phyloP scores from a whole-genome alignment of 148 eudicot species.

The Spergularia bocconei region DNA sequence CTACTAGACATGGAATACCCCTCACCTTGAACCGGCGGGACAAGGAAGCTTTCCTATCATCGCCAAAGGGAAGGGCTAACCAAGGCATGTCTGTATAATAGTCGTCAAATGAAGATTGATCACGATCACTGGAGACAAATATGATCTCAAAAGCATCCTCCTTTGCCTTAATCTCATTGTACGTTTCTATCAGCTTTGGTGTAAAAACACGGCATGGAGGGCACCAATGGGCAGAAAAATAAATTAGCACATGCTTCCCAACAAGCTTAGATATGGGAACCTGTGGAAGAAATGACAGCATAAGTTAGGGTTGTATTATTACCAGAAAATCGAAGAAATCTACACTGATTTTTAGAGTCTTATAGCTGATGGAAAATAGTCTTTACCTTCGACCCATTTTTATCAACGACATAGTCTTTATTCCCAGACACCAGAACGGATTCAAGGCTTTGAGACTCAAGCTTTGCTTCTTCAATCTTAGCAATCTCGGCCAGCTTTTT shows the following conservation, averaged over 20 bases:
- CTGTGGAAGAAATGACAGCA: constrained; percentile 16
- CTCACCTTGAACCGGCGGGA: constrained; percentile 38
- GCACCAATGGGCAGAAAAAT: constrained; percentile 67
- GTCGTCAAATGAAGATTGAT: constrained; percentile 37
- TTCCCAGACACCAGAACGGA: constrained; percentile 36
- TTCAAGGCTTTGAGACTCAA: constrained; percentile 39
- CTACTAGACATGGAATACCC: constrained; percentile 46
- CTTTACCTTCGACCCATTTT: constrained; percentile 33
- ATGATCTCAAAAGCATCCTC: constrained; percentile 44
- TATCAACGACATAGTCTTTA: constrained; percentile 33
- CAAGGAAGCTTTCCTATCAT: constrained; percentile 37
- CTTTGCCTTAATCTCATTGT: constrained; percentile 52
- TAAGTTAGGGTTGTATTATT: not conserved
- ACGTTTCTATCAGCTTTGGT: constrained; percentile 46
- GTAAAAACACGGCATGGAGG: constrained; percentile 57
- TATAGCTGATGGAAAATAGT: not conserved
- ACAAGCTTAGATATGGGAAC: constrained; percentile 50
- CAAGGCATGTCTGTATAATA: constrained; percentile 52
- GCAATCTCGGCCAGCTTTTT: constrained; percentile 41
- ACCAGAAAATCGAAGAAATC: not conserved
- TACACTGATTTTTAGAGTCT: not conserved
- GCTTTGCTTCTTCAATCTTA: constrained; percentile 38
- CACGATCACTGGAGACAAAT: constrained; percentile 51
- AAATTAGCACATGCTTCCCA: constrained; percentile 52
- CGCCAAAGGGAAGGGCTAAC: constrained; percentile 58